Base-by-base conservation (phyloP, 306 rosid genomes). In the Quercus dentata region DNA sequence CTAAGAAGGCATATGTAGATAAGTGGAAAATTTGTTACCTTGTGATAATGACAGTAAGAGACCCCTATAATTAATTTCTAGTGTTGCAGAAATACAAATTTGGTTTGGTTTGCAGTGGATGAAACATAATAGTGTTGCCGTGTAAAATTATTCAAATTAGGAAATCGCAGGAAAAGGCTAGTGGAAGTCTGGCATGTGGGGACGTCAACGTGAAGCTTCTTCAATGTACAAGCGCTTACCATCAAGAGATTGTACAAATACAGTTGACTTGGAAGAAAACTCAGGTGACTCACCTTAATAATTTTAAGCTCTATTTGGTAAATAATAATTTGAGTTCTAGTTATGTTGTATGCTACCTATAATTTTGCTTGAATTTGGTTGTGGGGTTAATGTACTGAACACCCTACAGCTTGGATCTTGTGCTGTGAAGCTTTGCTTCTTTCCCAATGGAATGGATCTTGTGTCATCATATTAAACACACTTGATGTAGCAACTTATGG, bases 211-310 rank as follows among this genome's bases (percentile, higher is more conserved):
- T 69, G 97, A 85, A 87, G 80, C 71, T 83, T 89, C 85, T 62
- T 86, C 88, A 1, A 89, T 88, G 87, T 95, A 91, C 89, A 95
- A 95, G 78, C 97, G 99, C n/a, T 65, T 82, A 57, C 83, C 96
- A 9, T 79, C 89, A 5, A 92, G 88, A 82, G 97, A 92, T 71
- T 17, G 71, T 79, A 19, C 87, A 44, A 79, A 55, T 84, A 33
- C 81, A 65, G 71, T 83, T 52, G 94, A 89, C 13, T 8, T 89
- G 91, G 98, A 89, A 75, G 98, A 86, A 64, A 91, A 85, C 85
- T 83, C 87, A 84, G 97, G 99, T 95, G 84, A 55, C 31, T 44
- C 25, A 14, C 63, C 70, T 69, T 62, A 81, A 80, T 75, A 75
- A 49, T 76, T 62, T 54, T 49, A 52, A 15, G 68, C 41, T 77